phyloP scores from a whole-genome alignment of 176 grass and related monocot species.

The Rhynchospora breviuscula region DNA sequence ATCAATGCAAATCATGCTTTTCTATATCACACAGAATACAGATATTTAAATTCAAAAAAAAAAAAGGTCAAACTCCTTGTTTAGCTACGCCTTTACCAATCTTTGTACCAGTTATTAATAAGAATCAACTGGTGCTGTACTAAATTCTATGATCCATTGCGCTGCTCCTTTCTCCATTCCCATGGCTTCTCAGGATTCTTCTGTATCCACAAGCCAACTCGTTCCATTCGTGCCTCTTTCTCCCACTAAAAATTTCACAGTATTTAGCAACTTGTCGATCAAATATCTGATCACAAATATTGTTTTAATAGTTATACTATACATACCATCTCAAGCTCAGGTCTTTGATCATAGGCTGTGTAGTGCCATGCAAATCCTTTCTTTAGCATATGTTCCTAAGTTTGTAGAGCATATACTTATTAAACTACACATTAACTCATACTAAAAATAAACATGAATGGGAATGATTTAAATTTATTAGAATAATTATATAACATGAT shows the following conservation, averaged over 20 bases:
- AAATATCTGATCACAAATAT: background rate
- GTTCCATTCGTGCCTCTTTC: constrained; percentile 35
- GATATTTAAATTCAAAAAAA: background rate
- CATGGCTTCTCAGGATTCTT: constrained; percentile 65
- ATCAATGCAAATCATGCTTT: background rate
- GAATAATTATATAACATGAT: background rate
- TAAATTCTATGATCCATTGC: constrained; percentile 21
- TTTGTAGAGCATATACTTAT: background rate
- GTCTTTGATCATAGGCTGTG: constrained; percentile 45
- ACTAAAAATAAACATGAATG: background rate
- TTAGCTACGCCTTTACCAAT: constrained; percentile 9
- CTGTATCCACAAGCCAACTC: constrained; percentile 50
- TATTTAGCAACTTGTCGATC: constrained; percentile 1
- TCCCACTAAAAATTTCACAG: constrained; percentile 59
- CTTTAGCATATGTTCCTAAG: constrained; percentile 74
- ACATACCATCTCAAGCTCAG: constrained; percentile 52
- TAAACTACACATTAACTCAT: background rate
- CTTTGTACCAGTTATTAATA: background rate
- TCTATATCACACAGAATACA: background rate
- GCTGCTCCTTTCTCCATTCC: constrained; percentile 66
- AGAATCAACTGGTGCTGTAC: background rate
- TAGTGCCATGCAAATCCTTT: constrained; percentile 88
- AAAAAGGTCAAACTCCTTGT: background rate
- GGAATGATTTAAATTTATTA: background rate
- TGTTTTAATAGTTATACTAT: constrained; percentile 4